Evolutionary conservation across 2,329 filamentous ascomycete species (phyloP).

Genomic region (Colletotrichum acutatum): DNA sequence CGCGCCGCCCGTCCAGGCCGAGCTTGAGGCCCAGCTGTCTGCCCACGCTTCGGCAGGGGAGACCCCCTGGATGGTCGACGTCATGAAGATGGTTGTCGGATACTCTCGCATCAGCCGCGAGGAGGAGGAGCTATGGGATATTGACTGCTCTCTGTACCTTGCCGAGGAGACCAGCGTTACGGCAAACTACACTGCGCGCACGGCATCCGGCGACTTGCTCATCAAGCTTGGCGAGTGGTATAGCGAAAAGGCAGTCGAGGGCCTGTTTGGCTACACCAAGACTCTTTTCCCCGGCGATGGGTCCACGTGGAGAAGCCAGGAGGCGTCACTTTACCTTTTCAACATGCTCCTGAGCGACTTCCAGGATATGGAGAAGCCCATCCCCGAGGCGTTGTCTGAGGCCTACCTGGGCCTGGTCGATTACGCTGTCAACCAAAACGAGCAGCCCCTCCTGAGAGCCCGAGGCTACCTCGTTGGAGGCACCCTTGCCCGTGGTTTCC

Average conservation of each 20-base stretch:
- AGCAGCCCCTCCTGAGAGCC: constrained; percentile 83
- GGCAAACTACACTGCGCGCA: constrained; percentile 94
- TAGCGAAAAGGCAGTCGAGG: constrained; percentile 78
- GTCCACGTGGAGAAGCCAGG: constrained; percentile 71
- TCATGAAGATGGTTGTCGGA: constrained; percentile 85
- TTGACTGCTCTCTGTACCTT: constrained; percentile 94
- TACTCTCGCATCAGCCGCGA: constrained; percentile 93
- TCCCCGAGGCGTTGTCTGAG: constrained; percentile 75
- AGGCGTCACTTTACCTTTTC: constrained; percentile 85
- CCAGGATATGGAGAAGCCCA: constrained; percentile 77
- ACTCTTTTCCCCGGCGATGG: constrained; percentile 72
- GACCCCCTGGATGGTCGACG: constrained; percentile 85
- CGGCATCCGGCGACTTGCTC: constrained; percentile 89
- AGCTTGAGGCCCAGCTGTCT: constrained; percentile 84
- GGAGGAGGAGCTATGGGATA: constrained; percentile 95
- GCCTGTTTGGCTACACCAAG: constrained; percentile 81
- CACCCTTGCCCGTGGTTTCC: constrained; percentile 76
- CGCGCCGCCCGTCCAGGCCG: constrained; percentile 86
- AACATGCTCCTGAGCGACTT: constrained; percentile 88
- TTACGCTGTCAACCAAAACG: constrained; percentile 75
- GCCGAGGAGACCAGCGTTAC: constrained; percentile 96
- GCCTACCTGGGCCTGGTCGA: constrained; percentile 85
- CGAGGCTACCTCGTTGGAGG: constrained; percentile 90
- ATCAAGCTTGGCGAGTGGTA: constrained; percentile 96
- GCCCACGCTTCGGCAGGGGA: constrained; percentile 68